Evolutionary conservation across 2,329 filamentous ascomycete species (phyloP).

Genomic region (Cryoendolithus antarcticus): DNA sequence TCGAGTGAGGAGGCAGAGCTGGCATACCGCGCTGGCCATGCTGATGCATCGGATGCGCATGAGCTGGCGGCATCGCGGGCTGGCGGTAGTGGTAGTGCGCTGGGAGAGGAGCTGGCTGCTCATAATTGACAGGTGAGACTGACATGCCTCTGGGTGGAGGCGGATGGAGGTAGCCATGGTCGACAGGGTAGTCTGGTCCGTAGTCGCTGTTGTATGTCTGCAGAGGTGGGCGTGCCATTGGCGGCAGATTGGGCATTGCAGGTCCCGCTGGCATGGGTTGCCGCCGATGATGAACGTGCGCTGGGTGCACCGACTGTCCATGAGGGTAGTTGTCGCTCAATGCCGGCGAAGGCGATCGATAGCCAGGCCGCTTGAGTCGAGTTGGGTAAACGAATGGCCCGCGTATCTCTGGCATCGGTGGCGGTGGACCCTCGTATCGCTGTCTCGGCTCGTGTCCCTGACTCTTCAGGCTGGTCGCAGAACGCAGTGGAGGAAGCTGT

Average conservation of each 20-base stretch:
- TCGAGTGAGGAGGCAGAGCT: slow-evolving; percentile 4
- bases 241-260: slow-evolving; percentile 2
- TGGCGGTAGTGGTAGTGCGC: slow-evolving; percentile 17
- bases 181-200: slow-evolving; percentile 11
- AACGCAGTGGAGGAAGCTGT: slow-evolving; percentile 30
- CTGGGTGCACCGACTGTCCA: not conserved
- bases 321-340: slow-evolving; percentile 28
- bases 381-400: slow-evolving; percentile 30
- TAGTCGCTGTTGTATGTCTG: slow-evolving; percentile 21
- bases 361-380: slow-evolving; percentile 29
- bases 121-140: slow-evolving; percentile 15
- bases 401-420: slow-evolving; percentile 22
- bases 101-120: slow-evolving; percentile 7
- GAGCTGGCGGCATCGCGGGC: slow-evolving; percentile 12
- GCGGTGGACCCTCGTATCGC: slow-evolving; percentile 15
- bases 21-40: slow-evolving; percentile 9
- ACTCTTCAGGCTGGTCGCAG: slow-evolving; percentile 32
- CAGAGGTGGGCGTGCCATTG: slow-evolving; percentile 12
- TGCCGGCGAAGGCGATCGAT: slow-evolving; percentile 32
- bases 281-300: not conserved
- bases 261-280: not conserved
- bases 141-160: slow-evolving; percentile 14
- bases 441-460: slow-evolving; percentile 23
- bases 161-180: slow-evolving; percentile 12
- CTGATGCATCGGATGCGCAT: slow-evolving; percentile 11